A percentile compares a stretch with the other conserved stretches of the same genome.
These are phyloP conservation scores for Pittosporum tobira DNA, from an alignment of 129 eudicot species.

Conservation along the genomic window DNA sequence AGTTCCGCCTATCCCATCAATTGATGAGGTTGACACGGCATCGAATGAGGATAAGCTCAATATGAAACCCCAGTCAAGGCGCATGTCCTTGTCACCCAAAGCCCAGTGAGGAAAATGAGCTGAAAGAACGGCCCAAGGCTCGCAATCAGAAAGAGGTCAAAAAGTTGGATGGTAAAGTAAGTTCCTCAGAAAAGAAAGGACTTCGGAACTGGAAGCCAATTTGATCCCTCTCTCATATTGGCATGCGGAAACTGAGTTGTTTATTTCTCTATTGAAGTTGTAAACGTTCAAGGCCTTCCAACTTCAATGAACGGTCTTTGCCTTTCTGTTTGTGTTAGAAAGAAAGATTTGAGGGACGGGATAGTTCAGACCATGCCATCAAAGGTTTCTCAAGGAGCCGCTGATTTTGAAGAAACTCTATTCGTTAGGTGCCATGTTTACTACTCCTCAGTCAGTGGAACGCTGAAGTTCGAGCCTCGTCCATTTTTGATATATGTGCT, in stretches of 20 bases:
- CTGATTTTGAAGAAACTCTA: slow-evolving; percentile 89
- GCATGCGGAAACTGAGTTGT: slow-evolving; percentile 82
- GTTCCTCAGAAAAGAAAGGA: slow-evolving; percentile 49
- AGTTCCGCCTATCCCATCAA: slow-evolving; percentile 41
- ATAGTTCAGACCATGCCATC: slow-evolving; percentile 97
- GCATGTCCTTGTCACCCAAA: slow-evolving; percentile 80
- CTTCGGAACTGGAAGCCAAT: slow-evolving; percentile 95
- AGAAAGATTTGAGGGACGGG: slow-evolving; percentile 79
- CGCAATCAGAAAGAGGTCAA: slow-evolving; percentile 15
- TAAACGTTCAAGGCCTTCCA: slow-evolving; percentile 63
- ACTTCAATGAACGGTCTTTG: slow-evolving; percentile 95
- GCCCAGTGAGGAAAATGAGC: slow-evolving; percentile 16
- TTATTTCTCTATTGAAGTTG: slow-evolving; percentile 87
- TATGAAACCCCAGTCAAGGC: slow-evolving; percentile 60
- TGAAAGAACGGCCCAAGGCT: not conserved
- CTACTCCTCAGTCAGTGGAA: slow-evolving; percentile 40
- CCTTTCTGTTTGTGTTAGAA: slow-evolving; percentile 69
- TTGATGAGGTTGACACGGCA: slow-evolving; percentile 19
- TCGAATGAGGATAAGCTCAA: slow-evolving; percentile 28
- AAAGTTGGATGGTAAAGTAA: slow-evolving; percentile 18
- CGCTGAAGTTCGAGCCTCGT: slow-evolving; percentile 62
- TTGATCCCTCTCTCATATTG: slow-evolving; percentile 62
- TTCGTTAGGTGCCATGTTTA: slow-evolving; percentile 83
- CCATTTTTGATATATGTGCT: slow-evolving; percentile 68
- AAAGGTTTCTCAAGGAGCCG: slow-evolving; percentile 84